Evolutionary conservation across 2,329 filamentous ascomycete genomes (phyloP), one percentile per base, ranked within the genome.

Genomic region (Paracorniculantispora psalliotae): DNA sequence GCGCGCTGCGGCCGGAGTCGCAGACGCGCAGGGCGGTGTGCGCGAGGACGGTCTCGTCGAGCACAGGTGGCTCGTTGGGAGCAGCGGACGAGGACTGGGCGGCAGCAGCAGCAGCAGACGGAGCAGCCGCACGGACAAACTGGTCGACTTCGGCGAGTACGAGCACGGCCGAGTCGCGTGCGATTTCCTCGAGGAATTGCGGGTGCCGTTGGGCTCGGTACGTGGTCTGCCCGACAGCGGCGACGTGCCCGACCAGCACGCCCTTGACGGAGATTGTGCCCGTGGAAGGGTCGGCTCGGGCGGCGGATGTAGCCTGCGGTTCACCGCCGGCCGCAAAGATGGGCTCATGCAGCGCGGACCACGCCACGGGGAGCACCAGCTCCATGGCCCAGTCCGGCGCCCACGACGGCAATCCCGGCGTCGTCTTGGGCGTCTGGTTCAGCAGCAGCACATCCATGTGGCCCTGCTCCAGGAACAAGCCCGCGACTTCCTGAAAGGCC

Each of bases 311-410:
- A 19, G 68, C 61, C 2, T 64, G 23, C 1, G 21, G 1, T n/a
- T n/a, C n/a, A 1, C 65, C 68, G 3, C 70, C 70, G 2, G 71
- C 69, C 0, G 56, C 47, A 37, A 67, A 69, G 0, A 59, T 51
- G 6, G 69, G 62, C 15, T 66, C 25, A 43, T 61, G 59, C 41
- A 69, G 30, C 1, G 52, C 56, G 3, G 57, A n/a, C 46, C 72
- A 72, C 1, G 66, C 63, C 6, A 63, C 49, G 1, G 71, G 69
- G 7, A 66, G 57, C 3, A 26, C 43, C 17, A 73, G 61, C n/a
- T 63, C 28, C 67, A 67, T 68, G 1, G 67, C 64, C 71, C 71
- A 73, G 59, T 73, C 71, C 7, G 71, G 69, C 3, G 68, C 69
- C 71, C 71, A 73, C 2, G 70, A 71, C 2, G 71, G 71, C 19